A percentile compares a stretch with the other conserved stretches of the same genome.
Conservation (phyloP, 2,329 filamentous ascomycete genomes). For the Zasmidium cellare region DNA sequence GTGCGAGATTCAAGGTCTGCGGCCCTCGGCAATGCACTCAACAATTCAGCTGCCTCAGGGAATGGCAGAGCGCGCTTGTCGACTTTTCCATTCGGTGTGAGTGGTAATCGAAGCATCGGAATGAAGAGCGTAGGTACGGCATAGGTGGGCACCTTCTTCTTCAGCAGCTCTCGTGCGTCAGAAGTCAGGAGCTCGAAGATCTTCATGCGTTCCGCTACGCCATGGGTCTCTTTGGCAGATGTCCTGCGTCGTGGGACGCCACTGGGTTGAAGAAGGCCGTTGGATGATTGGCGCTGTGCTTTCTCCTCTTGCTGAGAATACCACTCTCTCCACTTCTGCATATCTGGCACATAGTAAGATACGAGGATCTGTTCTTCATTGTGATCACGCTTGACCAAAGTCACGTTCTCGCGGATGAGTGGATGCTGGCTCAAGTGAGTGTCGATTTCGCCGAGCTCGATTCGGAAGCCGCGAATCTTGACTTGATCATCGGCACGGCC, state of each 20-base stretch:
- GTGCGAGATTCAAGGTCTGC: conserved; percentile 49
- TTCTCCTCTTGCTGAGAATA: conserved; percentile 48
- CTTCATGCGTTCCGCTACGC: conserved; percentile 46
- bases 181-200: conserved; percentile 62
- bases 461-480: conserved; percentile 94
- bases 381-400: conserved; percentile 77
- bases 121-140: conserved; percentile 76
- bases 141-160: conserved; percentile 70
- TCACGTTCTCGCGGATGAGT: conserved; percentile 80
- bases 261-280: conserved; percentile 11
- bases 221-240: conserved; percentile 33
- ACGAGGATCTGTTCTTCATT: conserved; percentile 84
- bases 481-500: conserved; percentile 86
- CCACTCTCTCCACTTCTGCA: conserved; percentile 71
- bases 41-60: conserved; percentile 70
- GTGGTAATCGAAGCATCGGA: conserved; percentile 67
- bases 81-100: conserved; percentile 86
- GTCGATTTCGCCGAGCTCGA: conserved; percentile 93
- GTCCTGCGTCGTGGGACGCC: conserved; percentile 23
- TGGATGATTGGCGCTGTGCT: conserved; percentile 13
- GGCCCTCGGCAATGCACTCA: conserved; percentile 52
- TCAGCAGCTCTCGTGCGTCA: conserved; percentile 67
- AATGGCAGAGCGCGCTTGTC: conserved; percentile 79
- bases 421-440: conserved; percentile 73
- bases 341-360: conserved; percentile 86